Evolutionary conservation across 129 eudicot genomes (phyloP), one percentile per base, ranked within the genome.

Genomic region (Tagetes patula): DNA sequence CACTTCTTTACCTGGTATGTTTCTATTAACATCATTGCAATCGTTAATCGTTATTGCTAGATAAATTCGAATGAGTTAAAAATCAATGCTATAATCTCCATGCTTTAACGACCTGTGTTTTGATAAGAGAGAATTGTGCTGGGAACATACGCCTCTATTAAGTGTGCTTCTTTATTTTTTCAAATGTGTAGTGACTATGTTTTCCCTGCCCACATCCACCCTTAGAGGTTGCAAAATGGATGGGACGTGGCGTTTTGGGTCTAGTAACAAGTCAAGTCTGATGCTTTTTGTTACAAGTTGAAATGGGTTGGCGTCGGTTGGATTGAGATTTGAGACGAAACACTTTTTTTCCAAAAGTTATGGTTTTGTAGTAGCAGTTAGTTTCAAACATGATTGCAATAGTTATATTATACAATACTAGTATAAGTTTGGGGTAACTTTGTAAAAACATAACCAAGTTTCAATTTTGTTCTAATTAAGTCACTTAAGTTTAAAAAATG

Each of bases 1-100:
- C 98, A 10, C 93, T 93, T 77, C 78, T 93, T n/a, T 93, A 93
- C 85, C 81, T 93, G 93, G 98, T 93, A 84, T 64, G 73, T 73
- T 9, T 63, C n/a, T 69, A 40, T 66, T 52, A 2, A 50, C 42
- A 8, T 31, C 64, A 20, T 34, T 67, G 37, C 37, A 56, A 8
- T 47, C 1, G 33, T 61, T 43, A 20, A 20, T 20, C 27, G 27
- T 20, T 20, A 20, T 42, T 13, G 32, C 61, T 58, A 41, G 20
- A 30, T 43, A n/a, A 34, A 52, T 37, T 79, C 36, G 64, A 58
- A 67, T 46, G 27, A 49, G 46, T 45, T 43, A 46, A 54, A 54
- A 52, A 64, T 32, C 61, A 5, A 12, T 6, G 43, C 49, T 41
- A 47, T 14, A 11, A 37, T 32, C 11, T 54, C 34, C 61, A 54